phyloP scores from a whole-genome alignment of 2,329 filamentous ascomycete genomes.

The Penicillium sp. region DNA sequence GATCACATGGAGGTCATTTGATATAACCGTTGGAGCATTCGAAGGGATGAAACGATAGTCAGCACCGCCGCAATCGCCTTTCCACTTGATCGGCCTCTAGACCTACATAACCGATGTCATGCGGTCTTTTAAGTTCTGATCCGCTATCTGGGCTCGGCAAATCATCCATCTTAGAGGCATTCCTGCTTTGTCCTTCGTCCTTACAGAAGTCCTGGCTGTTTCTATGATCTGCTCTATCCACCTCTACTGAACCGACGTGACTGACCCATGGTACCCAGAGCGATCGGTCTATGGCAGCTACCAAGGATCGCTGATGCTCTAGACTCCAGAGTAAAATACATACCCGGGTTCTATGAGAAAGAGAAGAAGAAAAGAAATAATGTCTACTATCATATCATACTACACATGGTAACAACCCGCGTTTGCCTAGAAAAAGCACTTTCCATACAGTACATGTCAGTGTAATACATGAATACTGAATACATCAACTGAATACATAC shows the following conservation, averaged over 20 bases:
- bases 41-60: slow-evolving; percentile 15
- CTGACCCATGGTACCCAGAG: background rate
- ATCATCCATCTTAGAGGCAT: slow-evolving; percentile 12
- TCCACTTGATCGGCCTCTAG: slow-evolving; percentile 20
- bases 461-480: background rate
- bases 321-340: background rate
- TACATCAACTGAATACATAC: no score
- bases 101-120: slow-evolving; percentile 28
- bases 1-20: slow-evolving; percentile 14
- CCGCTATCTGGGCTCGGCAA: slow-evolving; percentile 27
- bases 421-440: slow-evolving; percentile 6
- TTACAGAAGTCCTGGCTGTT: background rate
- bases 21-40: slow-evolving; percentile 14
- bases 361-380: background rate
- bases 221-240: slow-evolving; percentile 16
- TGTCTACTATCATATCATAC: background rate
- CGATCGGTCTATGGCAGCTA: background rate
- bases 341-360: background rate
- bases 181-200: background rate
- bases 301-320: background rate
- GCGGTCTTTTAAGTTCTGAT: slow-evolving; percentile 32
- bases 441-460: slow-evolving; percentile 15
- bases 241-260: background rate
- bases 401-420: slow-evolving; percentile 3
- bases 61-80: slow-evolving; percentile 20